Base-by-base conservation (phyloP, 2,329 filamentous ascomycete species). In the Sarocladiaceae sp. region DNA sequence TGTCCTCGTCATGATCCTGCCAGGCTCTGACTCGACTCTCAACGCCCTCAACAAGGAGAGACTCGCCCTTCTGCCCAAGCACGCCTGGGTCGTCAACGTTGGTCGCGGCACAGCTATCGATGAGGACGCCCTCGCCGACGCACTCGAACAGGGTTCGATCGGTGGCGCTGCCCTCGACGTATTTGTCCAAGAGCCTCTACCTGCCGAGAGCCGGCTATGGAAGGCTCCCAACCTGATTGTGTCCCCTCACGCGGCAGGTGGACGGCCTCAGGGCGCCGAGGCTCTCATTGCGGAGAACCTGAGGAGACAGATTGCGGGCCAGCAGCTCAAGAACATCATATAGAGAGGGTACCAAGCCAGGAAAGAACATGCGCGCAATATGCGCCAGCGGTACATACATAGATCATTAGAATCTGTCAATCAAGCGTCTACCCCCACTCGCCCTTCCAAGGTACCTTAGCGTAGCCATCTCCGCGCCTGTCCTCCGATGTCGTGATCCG, bases 1-100 rank as follows among this genome's bases (percentile, higher is more conserved):
- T 53, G 80, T 77, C 0, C 66, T 83, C n/a, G 78, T 83, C 52
- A 82, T 83, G 79, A 82, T 82, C 50, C 65, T 82, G 6, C 78
- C 78, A 0, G 78, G 78, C 0, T 71, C 70, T 27, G 73, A 72
- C 7, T 64, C 68, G n/a, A 82, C 78, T 20, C 63, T 62, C 27
- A 62, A 82, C 52, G 76, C 66, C 2, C 66, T 82, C 47, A 76
- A 74, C 51, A 67, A 65, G 21, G 73, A 78, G 58, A 59, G 75
- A 6, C 56, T 82, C 34, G 64, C 60, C 50, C 55, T 71, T 35
- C 61, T 82, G 48, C 78, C 78, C 29, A 70, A 69, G 50, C 78
- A 82, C 58, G 72, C 72, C 18, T 76, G 73, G 73, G 58, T 74
- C 43, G 65, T 74, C 50, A 76, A 76, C 54, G 72, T 76, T 37